Conservation (phyloP, 2,329 filamentous ascomycete genomes). For the Sclerotinia spermophila region DNA sequence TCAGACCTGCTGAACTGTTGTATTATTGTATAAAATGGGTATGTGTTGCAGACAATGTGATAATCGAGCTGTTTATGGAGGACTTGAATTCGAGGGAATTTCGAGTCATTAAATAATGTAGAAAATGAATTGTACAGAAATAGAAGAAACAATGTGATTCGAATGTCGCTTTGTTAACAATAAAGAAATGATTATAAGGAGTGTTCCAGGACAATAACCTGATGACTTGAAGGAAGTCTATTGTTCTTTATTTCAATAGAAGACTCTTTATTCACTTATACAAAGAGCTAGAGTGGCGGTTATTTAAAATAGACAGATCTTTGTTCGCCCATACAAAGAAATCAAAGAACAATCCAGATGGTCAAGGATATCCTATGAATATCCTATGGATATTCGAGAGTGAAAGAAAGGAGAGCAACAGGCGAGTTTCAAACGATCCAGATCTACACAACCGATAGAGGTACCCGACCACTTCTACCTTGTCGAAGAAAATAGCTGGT, state of each 20-base stretch:
- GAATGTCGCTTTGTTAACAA: background rate
- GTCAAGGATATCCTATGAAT: background rate
- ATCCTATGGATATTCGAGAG: background rate
- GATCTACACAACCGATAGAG: background rate
- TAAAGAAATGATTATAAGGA: background rate
- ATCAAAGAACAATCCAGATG: background rate
- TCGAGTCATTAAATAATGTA: background rate
- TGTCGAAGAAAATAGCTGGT: background rate
- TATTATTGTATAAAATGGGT: background rate
- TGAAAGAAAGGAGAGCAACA: background rate
- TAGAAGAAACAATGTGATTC: background rate
- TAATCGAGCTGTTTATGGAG: background rate
- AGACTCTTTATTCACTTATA: background rate
- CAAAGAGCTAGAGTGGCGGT: no score
- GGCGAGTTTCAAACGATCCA: background rate
- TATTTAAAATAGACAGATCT: background rate
- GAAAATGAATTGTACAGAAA: background rate
- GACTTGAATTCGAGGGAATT: background rate
- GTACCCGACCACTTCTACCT: background rate
- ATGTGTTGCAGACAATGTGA: background rate
- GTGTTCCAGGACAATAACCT: background rate
- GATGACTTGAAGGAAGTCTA: background rate
- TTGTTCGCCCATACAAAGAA: background rate
- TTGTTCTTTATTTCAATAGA: background rate
- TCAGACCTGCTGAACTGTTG: constrained; percentile 15